phyloP scores from a whole-genome alignment of 331 rosid genomes.

The Rhamnella rubrinervis region DNA sequence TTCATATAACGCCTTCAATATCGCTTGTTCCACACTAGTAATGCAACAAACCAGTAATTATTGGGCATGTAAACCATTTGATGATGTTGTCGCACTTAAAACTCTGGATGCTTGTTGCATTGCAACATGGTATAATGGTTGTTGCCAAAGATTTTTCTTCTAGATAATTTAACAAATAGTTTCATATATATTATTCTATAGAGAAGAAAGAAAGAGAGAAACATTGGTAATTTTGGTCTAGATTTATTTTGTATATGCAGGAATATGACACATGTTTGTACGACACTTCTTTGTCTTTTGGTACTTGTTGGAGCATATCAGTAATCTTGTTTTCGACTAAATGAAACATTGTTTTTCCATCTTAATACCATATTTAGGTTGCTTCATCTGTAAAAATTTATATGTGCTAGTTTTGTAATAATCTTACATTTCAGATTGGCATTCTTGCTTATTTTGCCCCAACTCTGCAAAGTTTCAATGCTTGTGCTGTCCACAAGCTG shows the following conservation, averaged over 20 bases:
- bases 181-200: no score
- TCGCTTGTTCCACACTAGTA: no score
- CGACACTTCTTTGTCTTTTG: background rate
- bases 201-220: no score
- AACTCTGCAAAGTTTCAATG: constrained; percentile 59
- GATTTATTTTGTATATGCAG: background rate
- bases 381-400: background rate
- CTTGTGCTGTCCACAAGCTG: constrained; percentile 71
- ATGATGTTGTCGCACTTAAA: no score
- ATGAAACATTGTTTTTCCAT: background rate
- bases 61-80: no score
- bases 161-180: no score
- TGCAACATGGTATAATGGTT: no score
- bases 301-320: background rate
- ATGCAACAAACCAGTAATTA: no score
- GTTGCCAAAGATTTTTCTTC: no score
- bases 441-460: constrained; percentile 56
- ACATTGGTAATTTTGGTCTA: background rate
- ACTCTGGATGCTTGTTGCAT: no score
- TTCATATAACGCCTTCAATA: no score
- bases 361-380: background rate
- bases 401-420: background rate
- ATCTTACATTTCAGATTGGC: constrained; percentile 48
- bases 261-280: background rate
- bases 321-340: background rate